Evolutionary conservation across 2,329 filamentous ascomycete species (phyloP), one percentile per base, ranked within the genome.

Genomic region (Paecilomyces sp.): DNA sequence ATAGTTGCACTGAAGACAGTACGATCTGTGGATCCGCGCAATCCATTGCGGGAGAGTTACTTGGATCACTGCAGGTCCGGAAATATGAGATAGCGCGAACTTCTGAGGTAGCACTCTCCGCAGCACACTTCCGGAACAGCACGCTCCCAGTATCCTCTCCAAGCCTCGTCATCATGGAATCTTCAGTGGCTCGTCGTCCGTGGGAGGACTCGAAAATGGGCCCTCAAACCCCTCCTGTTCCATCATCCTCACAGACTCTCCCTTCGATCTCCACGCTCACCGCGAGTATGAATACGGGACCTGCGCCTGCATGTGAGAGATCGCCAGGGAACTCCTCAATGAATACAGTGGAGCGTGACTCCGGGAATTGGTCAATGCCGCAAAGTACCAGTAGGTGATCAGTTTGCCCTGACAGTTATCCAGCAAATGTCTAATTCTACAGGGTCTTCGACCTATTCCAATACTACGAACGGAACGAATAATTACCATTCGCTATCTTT

Each of bases 321-420:
- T 76, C 74, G 0, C 76, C 75, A 9, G 74, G 72, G 22, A 72
- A 77, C 57, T 66, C 73, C 8, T 78, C 77, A 4, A 65, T 79
- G 62, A 78, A 76, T 58, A 78, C 77, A 13, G 73, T 78, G 61
- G 79, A 82, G 67, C 80, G 83, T 61, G 83, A 85, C 68, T 85
- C 83, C 24, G 82, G 83, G 61, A 83, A 81, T 68, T 85, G 82
- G 82, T 83, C 82, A 57, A 81, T 83, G 66, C 80, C 82, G 61
- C 82, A 82, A 66, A 83, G 82, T 71, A 82, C 83, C 68, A 80
- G 83, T 83, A 73, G 69, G 77, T 70, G 34, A 59, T 58, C 69
- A n/a, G 15, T 24, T 22, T 18, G 60, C 28, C 50, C 59, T 63
- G 25, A 28, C 60, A 61, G 60, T 55, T 55, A 54, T 57, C 58